Evolutionary conservation across 2,329 filamentous ascomycete species (phyloP).

Genomic region (Hypomyces rosellus): DNA sequence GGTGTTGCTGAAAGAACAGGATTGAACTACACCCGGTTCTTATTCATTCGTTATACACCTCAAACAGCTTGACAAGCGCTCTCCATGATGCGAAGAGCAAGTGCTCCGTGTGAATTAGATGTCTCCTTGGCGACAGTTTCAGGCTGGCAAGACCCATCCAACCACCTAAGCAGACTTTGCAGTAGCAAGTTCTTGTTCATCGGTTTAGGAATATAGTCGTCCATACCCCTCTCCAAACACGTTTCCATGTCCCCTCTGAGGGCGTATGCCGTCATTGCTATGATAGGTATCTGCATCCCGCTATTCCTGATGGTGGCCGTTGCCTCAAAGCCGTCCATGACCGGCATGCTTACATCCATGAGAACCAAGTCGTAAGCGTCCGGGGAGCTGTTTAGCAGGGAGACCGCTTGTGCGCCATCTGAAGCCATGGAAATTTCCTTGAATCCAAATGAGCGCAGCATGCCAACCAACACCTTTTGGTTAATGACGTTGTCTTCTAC

Average conservation of each 20-base stretch:
- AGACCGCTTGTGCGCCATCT: slow-evolving; percentile 15
- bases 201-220: slow-evolving; percentile 50
- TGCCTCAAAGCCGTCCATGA: slow-evolving; percentile 43
- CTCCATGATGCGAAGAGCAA: no score
- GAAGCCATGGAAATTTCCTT: slow-evolving; percentile 21
- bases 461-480: slow-evolving; percentile 32
- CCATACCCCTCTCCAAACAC: slow-evolving; percentile 49
- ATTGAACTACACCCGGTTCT: no score
- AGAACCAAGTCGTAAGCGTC: slow-evolving; percentile 26
- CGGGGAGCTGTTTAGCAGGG: slow-evolving; percentile 25
- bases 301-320: slow-evolving; percentile 29
- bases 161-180: slow-evolving; percentile 21
- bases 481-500: slow-evolving; percentile 40
- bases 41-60: no score
- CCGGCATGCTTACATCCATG: slow-evolving; percentile 48
- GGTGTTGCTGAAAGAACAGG: no score
- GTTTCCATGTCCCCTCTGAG: slow-evolving; percentile 48
- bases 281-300: slow-evolving; percentile 49
- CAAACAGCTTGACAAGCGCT: no score
- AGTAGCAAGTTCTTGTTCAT: slow-evolving; percentile 31
- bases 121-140: no score
- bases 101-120: no score
- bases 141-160: slow-evolving; percentile 1
- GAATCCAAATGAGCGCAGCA: slow-evolving; percentile 35
- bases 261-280: slow-evolving; percentile 49